These are phyloP conservation scores for Filosporella fistucella DNA, from an alignment of 495 filamentous ascomycete species.

Conservation along the genomic window DNA sequence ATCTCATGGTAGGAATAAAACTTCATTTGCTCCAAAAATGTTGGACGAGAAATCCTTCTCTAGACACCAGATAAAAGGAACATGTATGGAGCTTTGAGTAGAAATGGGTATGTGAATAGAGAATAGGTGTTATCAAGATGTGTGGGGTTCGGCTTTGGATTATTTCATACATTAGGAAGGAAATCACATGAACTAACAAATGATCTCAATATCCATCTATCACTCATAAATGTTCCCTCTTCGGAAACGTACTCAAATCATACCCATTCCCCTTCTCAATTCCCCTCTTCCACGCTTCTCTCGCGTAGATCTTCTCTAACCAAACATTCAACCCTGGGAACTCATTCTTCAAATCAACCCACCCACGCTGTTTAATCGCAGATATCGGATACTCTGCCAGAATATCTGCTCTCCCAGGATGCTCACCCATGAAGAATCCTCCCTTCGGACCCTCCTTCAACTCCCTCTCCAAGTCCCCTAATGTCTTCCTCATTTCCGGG, in stretches of 20 bases:
- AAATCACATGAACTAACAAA: background rate
- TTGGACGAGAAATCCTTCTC: too few species aligned
- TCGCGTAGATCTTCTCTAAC: slow-evolving; percentile 19
- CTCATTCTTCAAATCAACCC: slow-evolving; percentile 12
- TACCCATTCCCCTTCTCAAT: slow-evolving; percentile 29
- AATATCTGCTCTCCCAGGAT: slow-evolving; percentile 23
- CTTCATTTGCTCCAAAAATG: too few species aligned
- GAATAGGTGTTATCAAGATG: too few species aligned
- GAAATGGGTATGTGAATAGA: too few species aligned
- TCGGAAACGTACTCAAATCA: slow-evolving; percentile 11
- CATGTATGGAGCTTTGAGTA: too few species aligned
- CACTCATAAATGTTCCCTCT: background rate
- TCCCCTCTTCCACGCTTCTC: slow-evolving; percentile 23
- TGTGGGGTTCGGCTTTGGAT: too few species aligned
- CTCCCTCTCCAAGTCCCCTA: slow-evolving; percentile 12
- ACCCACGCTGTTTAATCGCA: slow-evolving; percentile 17
- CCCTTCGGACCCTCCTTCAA: slow-evolving; percentile 15
- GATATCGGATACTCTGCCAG: slow-evolving; percentile 22
- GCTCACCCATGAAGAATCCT: slow-evolving; percentile 20
- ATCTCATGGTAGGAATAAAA: too few species aligned
- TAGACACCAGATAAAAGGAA: too few species aligned
- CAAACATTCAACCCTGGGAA: slow-evolving; percentile 26
- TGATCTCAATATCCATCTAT: background rate
- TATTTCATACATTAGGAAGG: too few species aligned
- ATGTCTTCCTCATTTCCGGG: slow-evolving; percentile 5